These are phyloP conservation scores for Prosopis cineraria DNA, from an alignment of 306 rosid genomes.

Conservation along the genomic window DNA sequence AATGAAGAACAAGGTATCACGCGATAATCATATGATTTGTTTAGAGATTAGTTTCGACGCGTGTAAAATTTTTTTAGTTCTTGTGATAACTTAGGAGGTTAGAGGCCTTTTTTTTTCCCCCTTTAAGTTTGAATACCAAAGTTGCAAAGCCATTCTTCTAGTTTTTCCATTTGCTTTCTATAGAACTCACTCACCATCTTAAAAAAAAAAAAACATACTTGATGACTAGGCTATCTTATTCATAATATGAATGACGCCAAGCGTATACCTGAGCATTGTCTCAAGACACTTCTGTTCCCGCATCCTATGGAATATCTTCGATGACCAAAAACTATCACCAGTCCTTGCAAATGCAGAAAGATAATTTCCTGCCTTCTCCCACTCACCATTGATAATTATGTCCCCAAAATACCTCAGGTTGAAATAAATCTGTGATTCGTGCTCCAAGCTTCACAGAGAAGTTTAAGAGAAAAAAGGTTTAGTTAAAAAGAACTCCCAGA, in stretches of 20 bases:
- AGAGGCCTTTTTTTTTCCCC: not conserved
- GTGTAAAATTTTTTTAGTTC: not conserved
- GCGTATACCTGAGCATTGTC: slow-evolving; percentile 17
- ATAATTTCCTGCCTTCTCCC: slow-evolving; percentile 30
- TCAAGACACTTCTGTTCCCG: slow-evolving; percentile 20
- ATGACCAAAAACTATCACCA: slow-evolving; percentile 4
- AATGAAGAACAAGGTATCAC: not conserved
- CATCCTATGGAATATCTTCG: slow-evolving; percentile 7
- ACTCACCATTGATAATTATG: slow-evolving; percentile 17
- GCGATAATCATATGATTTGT: not conserved
- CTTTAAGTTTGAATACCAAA: not conserved
- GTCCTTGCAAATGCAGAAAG: slow-evolving; percentile 24
- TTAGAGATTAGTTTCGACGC: not conserved
- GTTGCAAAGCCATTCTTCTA: not conserved
- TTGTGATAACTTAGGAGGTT: not conserved
- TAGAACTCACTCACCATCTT: not conserved
- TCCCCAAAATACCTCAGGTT: slow-evolving; percentile 30
- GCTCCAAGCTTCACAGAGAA: slow-evolving; percentile 27
- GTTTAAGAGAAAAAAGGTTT: not conserved
- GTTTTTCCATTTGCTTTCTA: not conserved
- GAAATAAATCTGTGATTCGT: slow-evolving; percentile 28
- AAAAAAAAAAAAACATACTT: not conserved
- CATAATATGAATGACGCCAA: not conserved
- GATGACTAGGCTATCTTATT: not conserved
- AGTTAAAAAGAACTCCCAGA: not conserved